Evolutionary conservation across 805 yeast species (phyloP).

Genomic region (Cyberlindnera japonica): DNA sequence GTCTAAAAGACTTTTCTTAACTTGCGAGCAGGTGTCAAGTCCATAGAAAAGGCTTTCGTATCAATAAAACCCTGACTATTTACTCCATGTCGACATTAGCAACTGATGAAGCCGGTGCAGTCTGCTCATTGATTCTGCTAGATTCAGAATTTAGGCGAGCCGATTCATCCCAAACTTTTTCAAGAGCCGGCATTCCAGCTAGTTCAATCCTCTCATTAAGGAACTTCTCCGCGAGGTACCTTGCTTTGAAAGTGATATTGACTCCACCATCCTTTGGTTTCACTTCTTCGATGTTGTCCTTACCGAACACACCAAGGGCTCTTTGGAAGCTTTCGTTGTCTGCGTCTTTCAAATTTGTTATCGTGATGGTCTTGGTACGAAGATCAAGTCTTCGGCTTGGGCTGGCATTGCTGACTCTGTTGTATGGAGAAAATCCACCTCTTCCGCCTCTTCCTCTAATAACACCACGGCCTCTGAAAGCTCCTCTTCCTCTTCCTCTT

Average conservation of each 20-base stretch:
- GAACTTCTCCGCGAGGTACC: constrained; percentile 26
- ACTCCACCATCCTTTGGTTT: constrained; percentile 8
- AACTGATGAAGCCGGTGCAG: too few species aligned
- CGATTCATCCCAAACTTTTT: constrained; percentile 24
- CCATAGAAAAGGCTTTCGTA: too few species aligned
- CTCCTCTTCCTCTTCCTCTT: constrained; percentile 7
- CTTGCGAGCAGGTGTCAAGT: too few species aligned
- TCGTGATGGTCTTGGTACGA: constrained; percentile 22
- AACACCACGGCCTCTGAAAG: constrained; percentile 13
- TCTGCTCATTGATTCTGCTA: too few species aligned
- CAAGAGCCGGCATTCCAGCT: constrained; percentile 8
- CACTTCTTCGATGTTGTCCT: constrained; percentile 12
- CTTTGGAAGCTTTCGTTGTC: constrained; percentile 16
- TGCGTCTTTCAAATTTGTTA: constrained; percentile 18
- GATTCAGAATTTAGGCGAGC: constrained; percentile 8
- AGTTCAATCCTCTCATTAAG: constrained; percentile 13
- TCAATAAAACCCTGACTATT: background rate
- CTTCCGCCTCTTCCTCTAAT: constrained; percentile 17
- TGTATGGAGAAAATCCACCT: constrained; percentile 20
- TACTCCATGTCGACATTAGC: constrained; percentile 5
- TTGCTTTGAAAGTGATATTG: constrained; percentile 21
- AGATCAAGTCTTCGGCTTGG: constrained; percentile 17
- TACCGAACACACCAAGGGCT: constrained; percentile 15
- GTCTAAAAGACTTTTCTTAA: too few species aligned
- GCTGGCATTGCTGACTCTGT: constrained; percentile 5